phyloP scores from a whole-genome alignment of 768 basidiomycete species.

The Suillus weaverae region DNA sequence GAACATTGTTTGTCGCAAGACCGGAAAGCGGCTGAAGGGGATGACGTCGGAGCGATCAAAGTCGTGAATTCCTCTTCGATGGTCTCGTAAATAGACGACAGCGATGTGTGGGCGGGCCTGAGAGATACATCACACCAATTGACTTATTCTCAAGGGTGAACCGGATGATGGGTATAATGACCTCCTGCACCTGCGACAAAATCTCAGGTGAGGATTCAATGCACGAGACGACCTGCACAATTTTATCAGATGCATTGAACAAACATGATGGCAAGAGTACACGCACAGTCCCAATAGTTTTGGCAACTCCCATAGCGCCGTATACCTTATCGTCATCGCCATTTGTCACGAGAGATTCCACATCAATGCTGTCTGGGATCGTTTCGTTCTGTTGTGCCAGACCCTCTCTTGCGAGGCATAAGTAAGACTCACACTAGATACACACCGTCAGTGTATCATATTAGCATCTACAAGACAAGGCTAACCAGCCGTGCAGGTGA shows the following conservation, averaged over 20 bases:
- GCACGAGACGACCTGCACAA: conserved; percentile 66
- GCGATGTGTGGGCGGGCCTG: too few relatives aligned
- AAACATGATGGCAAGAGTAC: neutral
- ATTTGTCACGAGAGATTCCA: conserved; percentile 54
- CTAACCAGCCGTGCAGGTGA: too few relatives aligned
- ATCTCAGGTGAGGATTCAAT: conserved; percentile 75
- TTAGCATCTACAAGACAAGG: too few relatives aligned
- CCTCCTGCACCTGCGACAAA: conserved; percentile 76
- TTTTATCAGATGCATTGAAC: neutral
- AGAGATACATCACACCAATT: too few relatives aligned
- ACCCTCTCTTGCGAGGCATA: conserved; percentile 73
- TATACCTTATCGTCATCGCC: conserved; percentile 57
- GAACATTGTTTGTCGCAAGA: too few relatives aligned
- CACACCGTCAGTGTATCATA: too few relatives aligned
- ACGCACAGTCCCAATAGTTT: conserved; percentile 62
- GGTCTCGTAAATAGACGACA: too few relatives aligned
- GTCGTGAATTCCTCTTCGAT: too few relatives aligned
- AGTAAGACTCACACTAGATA: conserved; percentile 52
- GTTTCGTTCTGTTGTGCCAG: conserved; percentile 50
- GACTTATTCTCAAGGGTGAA: too few relatives aligned
- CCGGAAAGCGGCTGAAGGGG: too few relatives aligned
- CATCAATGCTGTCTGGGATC: conserved; percentile 49
- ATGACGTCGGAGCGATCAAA: too few relatives aligned
- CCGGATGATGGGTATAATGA: conserved; percentile 73
- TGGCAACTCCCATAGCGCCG: too few relatives aligned